Conservation (phyloP, 805 yeast species). For the Cyberlindnera amylophila region DNA sequence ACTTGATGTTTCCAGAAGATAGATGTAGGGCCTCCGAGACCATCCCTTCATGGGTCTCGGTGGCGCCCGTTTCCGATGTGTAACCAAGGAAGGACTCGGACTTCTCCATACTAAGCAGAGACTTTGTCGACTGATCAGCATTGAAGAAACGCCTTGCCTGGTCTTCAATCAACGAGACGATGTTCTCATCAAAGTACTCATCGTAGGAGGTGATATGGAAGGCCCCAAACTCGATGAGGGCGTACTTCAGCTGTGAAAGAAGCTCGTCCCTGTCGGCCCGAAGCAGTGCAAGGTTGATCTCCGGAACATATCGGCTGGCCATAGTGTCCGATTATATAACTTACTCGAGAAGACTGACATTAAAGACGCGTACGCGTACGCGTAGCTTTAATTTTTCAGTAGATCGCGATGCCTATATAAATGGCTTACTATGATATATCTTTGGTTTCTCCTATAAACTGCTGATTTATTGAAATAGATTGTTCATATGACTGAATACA, state of each 20-base stretch:
- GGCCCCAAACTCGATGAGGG: constrained; percentile 44
- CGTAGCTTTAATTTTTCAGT: too few species aligned
- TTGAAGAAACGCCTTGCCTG: constrained; percentile 37
- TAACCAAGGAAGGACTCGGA: constrained; percentile 44
- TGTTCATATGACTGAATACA: too few species aligned
- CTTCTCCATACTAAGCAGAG: constrained; percentile 35
- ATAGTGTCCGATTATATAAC: too few species aligned
- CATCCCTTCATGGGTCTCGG: constrained; percentile 25
- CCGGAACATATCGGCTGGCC: constrained; percentile 14
- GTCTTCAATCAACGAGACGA: constrained; percentile 27
- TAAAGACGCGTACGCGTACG: too few species aligned
- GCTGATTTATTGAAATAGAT: too few species aligned
- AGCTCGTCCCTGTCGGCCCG: constrained; percentile 5
- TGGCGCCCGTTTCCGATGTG: constrained; percentile 41
- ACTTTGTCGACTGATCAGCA: constrained; percentile 30
- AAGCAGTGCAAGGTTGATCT: constrained; percentile 15
- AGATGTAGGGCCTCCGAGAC: constrained; percentile 40
- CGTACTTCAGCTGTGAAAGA: constrained; percentile 40
- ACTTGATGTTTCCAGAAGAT: constrained; percentile 36
- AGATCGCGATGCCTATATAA: too few species aligned
- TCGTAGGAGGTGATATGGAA: constrained; percentile 40
- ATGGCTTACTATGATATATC: too few species aligned
- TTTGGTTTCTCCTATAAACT: too few species aligned
- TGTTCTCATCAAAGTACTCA: constrained; percentile 35
- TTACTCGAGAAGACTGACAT: too few species aligned